A percentile compares a stretch with the other conserved stretches of the same genome.
phyloP scores from a whole-genome alignment of 441 rosid genomes.

The Euphorbia corollata region DNA sequence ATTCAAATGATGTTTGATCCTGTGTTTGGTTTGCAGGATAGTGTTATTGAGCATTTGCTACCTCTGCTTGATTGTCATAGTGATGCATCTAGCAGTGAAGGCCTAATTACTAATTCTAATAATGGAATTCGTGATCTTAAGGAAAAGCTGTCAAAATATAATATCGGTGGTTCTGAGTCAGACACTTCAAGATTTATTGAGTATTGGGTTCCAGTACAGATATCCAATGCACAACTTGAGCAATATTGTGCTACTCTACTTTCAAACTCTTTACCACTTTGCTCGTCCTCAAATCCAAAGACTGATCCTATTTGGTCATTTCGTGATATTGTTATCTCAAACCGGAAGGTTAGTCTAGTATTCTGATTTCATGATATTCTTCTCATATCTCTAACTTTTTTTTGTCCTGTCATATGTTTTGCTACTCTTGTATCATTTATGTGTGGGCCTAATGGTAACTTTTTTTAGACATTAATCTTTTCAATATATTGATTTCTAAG shows the following conservation, averaged over 20 bases:
- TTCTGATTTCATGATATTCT: background rate
- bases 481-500: background rate
- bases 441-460: slow-evolving; percentile 7
- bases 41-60: slow-evolving; percentile 26
- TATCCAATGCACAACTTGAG: slow-evolving; percentile 82
- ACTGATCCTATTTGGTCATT: slow-evolving; percentile 57
- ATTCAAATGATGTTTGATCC: slow-evolving; percentile 10
- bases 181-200: slow-evolving; percentile 55
- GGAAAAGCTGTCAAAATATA: slow-evolving; percentile 38
- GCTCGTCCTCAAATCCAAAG: slow-evolving; percentile 50
- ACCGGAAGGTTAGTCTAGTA: slow-evolving; percentile 47
- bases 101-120: slow-evolving; percentile 23
- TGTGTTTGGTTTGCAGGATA: slow-evolving; percentile 36
- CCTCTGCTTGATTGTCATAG: slow-evolving; percentile 31
- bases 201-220: slow-evolving; percentile 84
- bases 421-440: background rate
- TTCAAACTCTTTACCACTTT: slow-evolving; percentile 46
- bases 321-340: slow-evolving; percentile 50
- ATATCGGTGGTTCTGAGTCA: slow-evolving; percentile 33
- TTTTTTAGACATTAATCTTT: background rate
- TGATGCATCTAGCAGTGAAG: slow-evolving; percentile 15
- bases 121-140: slow-evolving; percentile 28
- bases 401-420: background rate
- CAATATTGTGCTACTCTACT: slow-evolving; percentile 74
- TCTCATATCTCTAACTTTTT: background rate